These are phyloP conservation scores for Pseudogymnoascus sp. DNA, from an alignment of 2,329 filamentous ascomycete genomes.

Conservation along the genomic window DNA sequence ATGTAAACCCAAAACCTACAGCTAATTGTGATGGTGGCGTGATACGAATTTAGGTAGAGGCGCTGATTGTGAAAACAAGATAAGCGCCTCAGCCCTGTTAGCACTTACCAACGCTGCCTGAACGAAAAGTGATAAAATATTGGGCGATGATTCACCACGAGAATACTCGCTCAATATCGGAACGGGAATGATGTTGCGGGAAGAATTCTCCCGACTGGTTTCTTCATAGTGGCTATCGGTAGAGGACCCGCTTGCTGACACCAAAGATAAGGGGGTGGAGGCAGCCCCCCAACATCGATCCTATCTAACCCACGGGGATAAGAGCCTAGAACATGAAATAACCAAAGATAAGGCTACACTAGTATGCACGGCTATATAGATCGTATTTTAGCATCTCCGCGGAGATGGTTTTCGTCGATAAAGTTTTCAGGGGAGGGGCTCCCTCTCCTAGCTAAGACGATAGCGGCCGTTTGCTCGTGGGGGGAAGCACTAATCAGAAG, in stretches of 20 bases:
- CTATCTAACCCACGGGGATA: slow-evolving; percentile 6
- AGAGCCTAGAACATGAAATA: neutral
- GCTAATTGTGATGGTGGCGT: neutral
- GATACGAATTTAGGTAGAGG: neutral
- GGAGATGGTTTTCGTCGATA: neutral
- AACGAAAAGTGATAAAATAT: neutral
- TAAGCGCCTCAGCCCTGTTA: neutral
- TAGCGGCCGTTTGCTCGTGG: neutral
- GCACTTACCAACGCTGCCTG: neutral
- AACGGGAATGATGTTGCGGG: neutral
- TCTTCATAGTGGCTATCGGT: neutral
- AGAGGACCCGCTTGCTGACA: slow-evolving; percentile 1
- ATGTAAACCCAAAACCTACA: neutral
- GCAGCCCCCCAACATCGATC: neutral
- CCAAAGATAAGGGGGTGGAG: slow-evolving; percentile 8
- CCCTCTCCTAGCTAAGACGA: neutral
- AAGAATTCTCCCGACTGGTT: neutral
- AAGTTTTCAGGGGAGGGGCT: neutral
- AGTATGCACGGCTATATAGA: neutral
- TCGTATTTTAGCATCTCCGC: slow-evolving; percentile 6
- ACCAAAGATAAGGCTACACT: neutral
- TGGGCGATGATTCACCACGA: neutral
- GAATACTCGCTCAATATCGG: neutral
- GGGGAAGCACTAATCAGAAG: neutral
- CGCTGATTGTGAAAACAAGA: neutral